Evolutionary conservation across 2,329 filamentous ascomycete species (phyloP).

Genomic region (Aspergillus hiratsukae): DNA sequence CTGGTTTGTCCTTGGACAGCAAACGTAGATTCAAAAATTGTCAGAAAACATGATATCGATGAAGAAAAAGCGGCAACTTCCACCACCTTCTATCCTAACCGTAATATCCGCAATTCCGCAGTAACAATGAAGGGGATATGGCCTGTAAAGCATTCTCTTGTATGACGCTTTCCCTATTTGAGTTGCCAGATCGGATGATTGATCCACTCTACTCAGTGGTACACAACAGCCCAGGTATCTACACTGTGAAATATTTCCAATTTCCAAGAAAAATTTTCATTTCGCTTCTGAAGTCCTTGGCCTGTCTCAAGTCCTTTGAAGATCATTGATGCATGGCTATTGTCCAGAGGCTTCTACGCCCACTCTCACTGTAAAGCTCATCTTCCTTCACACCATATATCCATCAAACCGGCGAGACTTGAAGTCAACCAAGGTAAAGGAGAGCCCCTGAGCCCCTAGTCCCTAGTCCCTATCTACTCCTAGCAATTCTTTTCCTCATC

Average conservation of each 20-base stretch:
- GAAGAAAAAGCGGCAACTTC: background rate
- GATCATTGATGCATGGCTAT: background rate
- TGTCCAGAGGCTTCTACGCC: background rate
- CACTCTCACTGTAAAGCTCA: background rate
- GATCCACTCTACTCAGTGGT: background rate
- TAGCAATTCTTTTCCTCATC: background rate
- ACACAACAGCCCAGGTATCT: too few relatives aligned
- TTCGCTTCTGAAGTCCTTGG: background rate
- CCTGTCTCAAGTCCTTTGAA: background rate
- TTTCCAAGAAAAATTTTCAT: background rate
- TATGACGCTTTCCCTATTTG: background rate
- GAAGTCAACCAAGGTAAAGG: background rate
- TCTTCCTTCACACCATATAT: background rate
- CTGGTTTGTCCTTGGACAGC: background rate
- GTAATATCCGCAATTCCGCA: background rate
- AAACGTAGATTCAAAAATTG: background rate
- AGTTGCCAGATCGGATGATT: background rate
- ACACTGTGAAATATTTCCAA: background rate
- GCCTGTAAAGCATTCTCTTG: background rate
- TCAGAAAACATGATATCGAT: background rate
- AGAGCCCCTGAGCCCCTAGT: background rate
- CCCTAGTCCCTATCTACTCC: background rate
- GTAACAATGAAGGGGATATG: background rate
- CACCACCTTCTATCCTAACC: background rate
- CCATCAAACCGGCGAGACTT: background rate